phyloP scores from a whole-genome alignment of 768 basidiomycete species.

The Tephrocybe sp. region DNA sequence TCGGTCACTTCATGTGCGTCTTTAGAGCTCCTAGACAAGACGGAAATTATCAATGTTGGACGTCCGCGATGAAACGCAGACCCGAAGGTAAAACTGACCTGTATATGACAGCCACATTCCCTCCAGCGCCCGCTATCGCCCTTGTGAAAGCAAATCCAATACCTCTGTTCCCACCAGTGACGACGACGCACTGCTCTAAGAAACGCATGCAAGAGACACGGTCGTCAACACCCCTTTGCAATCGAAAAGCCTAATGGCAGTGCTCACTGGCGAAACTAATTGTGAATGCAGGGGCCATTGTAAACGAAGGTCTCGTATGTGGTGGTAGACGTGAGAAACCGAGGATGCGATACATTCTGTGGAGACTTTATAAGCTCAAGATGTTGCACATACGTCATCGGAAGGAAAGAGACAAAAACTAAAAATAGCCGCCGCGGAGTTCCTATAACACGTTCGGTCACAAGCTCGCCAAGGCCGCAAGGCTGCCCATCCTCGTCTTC shows the following conservation, averaged over 20 bases:
- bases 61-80: neutral
- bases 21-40: conserved; percentile 38
- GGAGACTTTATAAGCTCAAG: neutral
- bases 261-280: conserved; percentile 30
- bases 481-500: no score
- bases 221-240: neutral
- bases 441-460: no score
- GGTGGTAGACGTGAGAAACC: neutral
- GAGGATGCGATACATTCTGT: neutral
- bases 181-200: conserved; percentile 48
- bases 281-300: conserved; percentile 16
- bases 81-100: conserved; percentile 27
- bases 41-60: neutral
- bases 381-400: no score
- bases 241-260: neutral
- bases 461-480: no score
- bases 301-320: neutral
- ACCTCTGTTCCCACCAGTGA: conserved; percentile 65
- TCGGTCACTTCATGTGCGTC: conserved; percentile 49
- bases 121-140: conserved; percentile 55
- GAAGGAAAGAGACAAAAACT: no score
- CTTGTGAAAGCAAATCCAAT: conserved; percentile 57
- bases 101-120: conserved; percentile 64
- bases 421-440: no score
- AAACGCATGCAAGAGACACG: neutral